phyloP scores from a whole-genome alignment of 441 rosid genomes.

The Populus hybrid region DNA sequence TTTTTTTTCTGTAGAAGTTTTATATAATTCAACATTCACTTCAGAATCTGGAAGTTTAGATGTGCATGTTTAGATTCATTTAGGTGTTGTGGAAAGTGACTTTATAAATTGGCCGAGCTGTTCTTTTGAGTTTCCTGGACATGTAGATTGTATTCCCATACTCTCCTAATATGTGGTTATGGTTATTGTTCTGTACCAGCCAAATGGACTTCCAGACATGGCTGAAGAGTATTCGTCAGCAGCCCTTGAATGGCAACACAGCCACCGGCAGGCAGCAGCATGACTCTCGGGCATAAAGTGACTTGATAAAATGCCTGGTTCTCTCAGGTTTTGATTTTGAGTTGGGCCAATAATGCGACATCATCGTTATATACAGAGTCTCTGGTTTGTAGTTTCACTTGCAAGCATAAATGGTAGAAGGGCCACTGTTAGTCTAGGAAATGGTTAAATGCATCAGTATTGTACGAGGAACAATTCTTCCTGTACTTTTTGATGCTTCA shows the following conservation, averaged over 20 bases:
- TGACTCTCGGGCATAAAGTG: conserved; percentile 6
- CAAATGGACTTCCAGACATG: conserved; percentile 16
- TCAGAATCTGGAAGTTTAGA: too few species aligned
- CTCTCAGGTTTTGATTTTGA: background rate
- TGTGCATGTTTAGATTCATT: too few species aligned
- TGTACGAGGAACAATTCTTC: background rate
- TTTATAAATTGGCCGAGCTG: background rate
- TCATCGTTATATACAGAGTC: background rate
- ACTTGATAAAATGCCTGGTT: background rate
- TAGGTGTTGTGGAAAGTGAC: background rate
- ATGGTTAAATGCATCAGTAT: background rate
- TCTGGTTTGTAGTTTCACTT: background rate
- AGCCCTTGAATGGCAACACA: conserved; percentile 22
- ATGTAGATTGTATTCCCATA: background rate
- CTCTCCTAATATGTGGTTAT: background rate
- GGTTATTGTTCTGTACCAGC: conserved; percentile 9
- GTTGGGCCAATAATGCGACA: background rate
- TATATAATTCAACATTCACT: too few species aligned
- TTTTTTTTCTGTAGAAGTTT: too few species aligned
- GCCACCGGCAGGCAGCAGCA: conserved; percentile 21
- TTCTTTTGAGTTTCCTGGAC: background rate
- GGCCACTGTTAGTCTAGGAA: background rate
- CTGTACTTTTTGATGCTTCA: too few species aligned
- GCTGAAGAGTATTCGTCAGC: conserved; percentile 13
- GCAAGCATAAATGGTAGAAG: background rate